Evolutionary conservation across 345 rosid species (phyloP), one percentile per base, ranked within the genome.

Genomic region (Trapa incisa): DNA sequence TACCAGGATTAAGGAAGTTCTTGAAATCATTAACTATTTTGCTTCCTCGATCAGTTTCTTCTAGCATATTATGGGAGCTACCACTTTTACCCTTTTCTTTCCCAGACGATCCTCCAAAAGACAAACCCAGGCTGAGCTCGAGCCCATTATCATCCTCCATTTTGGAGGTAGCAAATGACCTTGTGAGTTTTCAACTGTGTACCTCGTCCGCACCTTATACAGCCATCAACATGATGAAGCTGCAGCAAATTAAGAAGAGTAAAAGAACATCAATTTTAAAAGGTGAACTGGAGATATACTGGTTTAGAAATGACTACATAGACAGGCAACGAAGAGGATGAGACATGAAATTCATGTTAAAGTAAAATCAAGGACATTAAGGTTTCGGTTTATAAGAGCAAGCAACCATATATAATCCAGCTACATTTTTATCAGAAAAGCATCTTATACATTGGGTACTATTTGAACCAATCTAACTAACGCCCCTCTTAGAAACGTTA

Each of bases 111-210:
- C 91, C 90, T 73, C 96, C 97, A 78, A 80, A 91, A 72, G 93
- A 86, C 39, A 94, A 82, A 74, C 96, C 99, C 81, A 94, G 84
- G 79, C 99, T 87, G 66, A 94, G 96, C 82, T 91, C 96, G 57
- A 91, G 96, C 56, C 91, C 97, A 76, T 11, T 45, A 7, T 82
- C 96, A 38, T 91, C 96, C 54, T 89, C 97, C 97, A 94, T 66
- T 48, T 57, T 43, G 37, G 61, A 38, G 37, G 47, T 41, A 39
- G 8, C 0, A 12, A 52, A 48, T 37, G 64, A 35, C 41, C 53
- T 48, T 47, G 39, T 47, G 9, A 33, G 60, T 37, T 48, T 67
- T 67, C n/a, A 14, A 35, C 37, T 11, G 15, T 58, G 15, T 41
- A 13, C 54, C 47, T 38, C 65, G 45, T 33, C 14, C 42, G 39